Base-by-base conservation (phyloP, 1,284 basidiomycete species). In the Microbotryomycetes sp. region DNA sequence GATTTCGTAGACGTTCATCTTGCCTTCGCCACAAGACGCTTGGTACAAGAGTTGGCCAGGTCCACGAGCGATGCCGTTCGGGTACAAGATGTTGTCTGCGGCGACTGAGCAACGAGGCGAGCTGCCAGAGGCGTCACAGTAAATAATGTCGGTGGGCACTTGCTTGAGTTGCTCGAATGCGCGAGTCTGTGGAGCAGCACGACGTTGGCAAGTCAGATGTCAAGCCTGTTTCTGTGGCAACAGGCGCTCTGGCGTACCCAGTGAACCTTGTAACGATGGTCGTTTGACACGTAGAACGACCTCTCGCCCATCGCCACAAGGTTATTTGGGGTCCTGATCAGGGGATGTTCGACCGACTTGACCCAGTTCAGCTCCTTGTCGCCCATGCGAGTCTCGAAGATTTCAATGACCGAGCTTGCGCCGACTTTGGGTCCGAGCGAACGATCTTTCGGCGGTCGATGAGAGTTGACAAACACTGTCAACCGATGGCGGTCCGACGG, bases 311-410 rank as follows among this genome's bases (percentile, higher is more conserved):
- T 79, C 21, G 87, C 85, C 3, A 81, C 79, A 11, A 89, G 66
- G 67, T 87, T 85, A 71, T 89, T 89, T 0, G 87, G 88, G 1
- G 85, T 83, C 5, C 79, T 59, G 23, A 89, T 80, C 7, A 81
- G 24, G 2, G 81, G 78, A 71, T 85, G 78, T 27, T 79, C 74
- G 26, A 87, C 75, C 5, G 87, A 88, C 54, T 75, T 77, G 45
- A 87, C 72, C 71, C 87, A 81, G 5, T 76, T 75, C 62, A 87
- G 72, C 6, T 71, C 74, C 6, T 73, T 70, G 53, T 77, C 76
- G 4, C 82, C 81, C 2, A 81, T 67, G 0, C 64, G 75, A 0
- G 83, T 83, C 66, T 80, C 80, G 73, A 89, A 88, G 27, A 89
- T 78, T 70, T 89, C 87, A 21, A 89, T 77, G 50, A 79, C 81